Percentiles rank a stretch among this genome's conserved stretches.
Conservation (phyloP, 2,329 filamentous ascomycete species). For the Gnomoniopsis smithogilvyi region DNA sequence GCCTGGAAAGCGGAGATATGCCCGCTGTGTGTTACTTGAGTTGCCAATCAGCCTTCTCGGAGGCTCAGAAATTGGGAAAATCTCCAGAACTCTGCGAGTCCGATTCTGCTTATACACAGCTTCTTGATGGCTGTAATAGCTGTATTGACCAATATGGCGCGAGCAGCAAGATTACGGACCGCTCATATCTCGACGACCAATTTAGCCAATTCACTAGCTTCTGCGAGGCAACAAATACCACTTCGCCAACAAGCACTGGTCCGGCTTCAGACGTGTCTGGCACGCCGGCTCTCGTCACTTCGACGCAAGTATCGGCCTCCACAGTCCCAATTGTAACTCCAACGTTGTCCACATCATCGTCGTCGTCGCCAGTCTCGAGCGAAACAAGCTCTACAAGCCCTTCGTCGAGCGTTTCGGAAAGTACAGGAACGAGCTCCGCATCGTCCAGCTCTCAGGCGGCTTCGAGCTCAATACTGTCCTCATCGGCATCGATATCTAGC, state of each 20-base stretch:
- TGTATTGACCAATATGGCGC: constrained; percentile 36
- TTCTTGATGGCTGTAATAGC: constrained; percentile 33
- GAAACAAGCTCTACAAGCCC: background rate
- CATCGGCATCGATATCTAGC: background rate
- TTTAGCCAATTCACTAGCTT: constrained; percentile 45
- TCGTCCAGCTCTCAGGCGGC: background rate
- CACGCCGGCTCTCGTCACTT: constrained; percentile 12
- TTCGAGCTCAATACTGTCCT: background rate
- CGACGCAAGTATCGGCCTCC: constrained; percentile 15
- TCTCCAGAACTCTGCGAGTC: constrained; percentile 39
- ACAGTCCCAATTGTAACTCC: constrained; percentile 16
- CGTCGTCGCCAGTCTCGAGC: background rate
- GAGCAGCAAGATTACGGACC: constrained; percentile 25
- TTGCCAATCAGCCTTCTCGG: constrained; percentile 49
- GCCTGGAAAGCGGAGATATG: constrained; percentile 26
- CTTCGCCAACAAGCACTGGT: constrained; percentile 18
- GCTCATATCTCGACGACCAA: constrained; percentile 32
- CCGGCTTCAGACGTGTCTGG: constrained; percentile 18
- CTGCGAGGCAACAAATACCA: constrained; percentile 32
- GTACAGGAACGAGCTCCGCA: too few species aligned
- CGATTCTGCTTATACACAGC: constrained; percentile 38
- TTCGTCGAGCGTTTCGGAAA: background rate
- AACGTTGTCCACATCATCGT: constrained; percentile 1
- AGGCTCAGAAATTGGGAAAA: constrained; percentile 48
- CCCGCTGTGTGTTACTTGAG: constrained; percentile 48